Percentiles rank a stretch among this genome's conserved stretches.
These are phyloP conservation scores for Phialophora tarda DNA, from an alignment of 2,329 filamentous ascomycete species.

Conservation along the genomic window DNA sequence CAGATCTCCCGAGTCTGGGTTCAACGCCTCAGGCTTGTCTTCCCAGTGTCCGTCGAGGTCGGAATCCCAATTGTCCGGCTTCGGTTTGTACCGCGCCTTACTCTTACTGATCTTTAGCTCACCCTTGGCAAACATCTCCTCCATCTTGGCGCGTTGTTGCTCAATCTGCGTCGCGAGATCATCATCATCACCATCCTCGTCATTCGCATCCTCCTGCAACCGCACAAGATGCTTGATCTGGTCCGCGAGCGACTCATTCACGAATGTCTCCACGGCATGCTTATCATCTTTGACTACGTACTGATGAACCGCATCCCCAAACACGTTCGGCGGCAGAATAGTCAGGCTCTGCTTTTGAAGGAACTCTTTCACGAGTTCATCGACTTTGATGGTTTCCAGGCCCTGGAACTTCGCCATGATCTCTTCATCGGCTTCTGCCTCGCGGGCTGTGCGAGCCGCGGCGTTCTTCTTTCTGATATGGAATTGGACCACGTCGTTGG, in stretches of 20 bases:
- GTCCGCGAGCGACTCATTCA: conserved; percentile 71
- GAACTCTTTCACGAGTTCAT: conserved; percentile 86
- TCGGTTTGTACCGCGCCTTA: conserved; percentile 71
- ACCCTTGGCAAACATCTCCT: conserved; percentile 72
- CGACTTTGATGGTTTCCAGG: conserved; percentile 81
- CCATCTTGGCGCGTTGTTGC: conserved; percentile 70
- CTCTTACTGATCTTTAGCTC: conserved; percentile 59
- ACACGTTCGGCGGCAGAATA: conserved; percentile 88
- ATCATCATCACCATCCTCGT: conserved; percentile 66
- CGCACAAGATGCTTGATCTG: conserved; percentile 73
- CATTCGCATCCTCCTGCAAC: conserved; percentile 70
- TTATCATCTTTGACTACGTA: conserved; percentile 97
- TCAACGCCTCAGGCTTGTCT: conserved; percentile 72
- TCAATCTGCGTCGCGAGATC: conserved; percentile 77
- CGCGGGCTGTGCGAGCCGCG: conserved; percentile 54
- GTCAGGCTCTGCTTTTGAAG: conserved; percentile 85
- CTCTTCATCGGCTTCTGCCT: conserved; percentile 67
- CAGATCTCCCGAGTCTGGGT: conserved; percentile 55
- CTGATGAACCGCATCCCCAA: conserved; percentile 88
- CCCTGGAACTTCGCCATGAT: conserved; percentile 64
- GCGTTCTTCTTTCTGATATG: conserved; percentile 79
- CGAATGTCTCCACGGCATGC: conserved; percentile 83
- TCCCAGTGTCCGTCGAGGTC: conserved; percentile 87
- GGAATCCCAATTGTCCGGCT: conserved; percentile 83
- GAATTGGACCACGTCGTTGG: conserved; percentile 91